A percentile compares a stretch with the other conserved stretches of the same genome.
Conservation (phyloP, 768 basidiomycete genomes). For the Phylloporus sp. region DNA sequence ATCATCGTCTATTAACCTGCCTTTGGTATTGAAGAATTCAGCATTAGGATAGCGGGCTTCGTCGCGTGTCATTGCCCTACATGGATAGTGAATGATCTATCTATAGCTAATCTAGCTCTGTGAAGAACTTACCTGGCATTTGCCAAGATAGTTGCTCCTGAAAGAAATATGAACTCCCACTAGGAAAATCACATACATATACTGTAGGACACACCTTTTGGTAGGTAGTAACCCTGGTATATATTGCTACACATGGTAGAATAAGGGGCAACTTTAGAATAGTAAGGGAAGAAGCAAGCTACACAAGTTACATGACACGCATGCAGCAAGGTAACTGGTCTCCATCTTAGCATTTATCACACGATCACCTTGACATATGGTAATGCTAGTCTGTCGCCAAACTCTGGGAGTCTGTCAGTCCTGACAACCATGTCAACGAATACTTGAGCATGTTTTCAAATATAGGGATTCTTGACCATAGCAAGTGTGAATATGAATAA, state of each 20-base stretch:
- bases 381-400: background rate
- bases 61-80: slow-evolving; percentile 12
- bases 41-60: slow-evolving; percentile 9
- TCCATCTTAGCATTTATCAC: background rate
- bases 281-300: background rate
- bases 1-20: slow-evolving; percentile 7
- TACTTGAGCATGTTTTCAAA: background rate
- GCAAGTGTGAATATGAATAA: background rate
- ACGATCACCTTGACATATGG: background rate
- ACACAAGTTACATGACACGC: background rate
- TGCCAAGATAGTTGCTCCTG: slow-evolving; percentile 3
- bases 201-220: background rate
- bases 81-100: background rate
- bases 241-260: background rate
- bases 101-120: background rate
- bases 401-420: background rate
- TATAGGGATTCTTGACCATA: background rate
- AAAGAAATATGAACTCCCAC: too few relatives aligned
- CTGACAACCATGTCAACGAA: background rate
- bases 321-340: background rate
- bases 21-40: slow-evolving; percentile 8
- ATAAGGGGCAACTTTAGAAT: background rate
- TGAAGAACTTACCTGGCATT: slow-evolving; percentile 7
- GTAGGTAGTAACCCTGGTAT: background rate
- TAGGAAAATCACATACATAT: too few relatives aligned